Evolutionary conservation across 768 basidiomycete species (phyloP).

Genomic region (Russula compacta): DNA sequence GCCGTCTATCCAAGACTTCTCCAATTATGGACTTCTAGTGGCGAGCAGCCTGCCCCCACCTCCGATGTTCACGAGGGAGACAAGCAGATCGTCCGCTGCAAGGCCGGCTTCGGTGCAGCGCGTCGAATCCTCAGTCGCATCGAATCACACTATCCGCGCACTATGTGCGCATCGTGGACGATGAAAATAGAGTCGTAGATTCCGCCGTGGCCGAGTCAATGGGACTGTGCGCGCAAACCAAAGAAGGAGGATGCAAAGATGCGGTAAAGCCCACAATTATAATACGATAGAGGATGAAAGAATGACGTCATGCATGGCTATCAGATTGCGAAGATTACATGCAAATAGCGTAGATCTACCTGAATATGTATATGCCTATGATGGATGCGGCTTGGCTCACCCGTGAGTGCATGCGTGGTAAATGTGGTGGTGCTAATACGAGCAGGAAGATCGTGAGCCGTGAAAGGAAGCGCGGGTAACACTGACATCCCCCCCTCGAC

Average conservation of each 20-base stretch:
- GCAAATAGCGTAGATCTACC: slow-evolving; percentile 5
- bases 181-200: slow-evolving; percentile 43
- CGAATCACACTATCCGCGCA: slow-evolving; percentile 30
- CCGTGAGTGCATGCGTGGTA: neutral
- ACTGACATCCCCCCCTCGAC: neutral
- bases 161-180: slow-evolving; percentile 34
- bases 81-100: slow-evolving; percentile 33
- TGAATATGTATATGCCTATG: neutral
- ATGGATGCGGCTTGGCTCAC: neutral
- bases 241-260: neutral
- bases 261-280: neutral
- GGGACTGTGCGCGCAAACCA: slow-evolving; percentile 20
- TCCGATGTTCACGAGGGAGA: slow-evolving; percentile 39
- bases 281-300: neutral
- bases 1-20: slow-evolving; percentile 38
- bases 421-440: neutral
- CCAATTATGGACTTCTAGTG: neutral
- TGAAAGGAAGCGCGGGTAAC: neutral
- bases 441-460: neutral
- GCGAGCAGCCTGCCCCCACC: slow-evolving; percentile 17
- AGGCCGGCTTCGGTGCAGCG: slow-evolving; percentile 36
- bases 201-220: slow-evolving; percentile 36
- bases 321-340: neutral
- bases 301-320: neutral
- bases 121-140: slow-evolving; percentile 35